A percentile compares a stretch with the other conserved stretches of the same genome.
These are phyloP conservation scores for Cryomyces minteri DNA, from an alignment of 495 filamentous ascomycete species.

Conservation along the genomic window DNA sequence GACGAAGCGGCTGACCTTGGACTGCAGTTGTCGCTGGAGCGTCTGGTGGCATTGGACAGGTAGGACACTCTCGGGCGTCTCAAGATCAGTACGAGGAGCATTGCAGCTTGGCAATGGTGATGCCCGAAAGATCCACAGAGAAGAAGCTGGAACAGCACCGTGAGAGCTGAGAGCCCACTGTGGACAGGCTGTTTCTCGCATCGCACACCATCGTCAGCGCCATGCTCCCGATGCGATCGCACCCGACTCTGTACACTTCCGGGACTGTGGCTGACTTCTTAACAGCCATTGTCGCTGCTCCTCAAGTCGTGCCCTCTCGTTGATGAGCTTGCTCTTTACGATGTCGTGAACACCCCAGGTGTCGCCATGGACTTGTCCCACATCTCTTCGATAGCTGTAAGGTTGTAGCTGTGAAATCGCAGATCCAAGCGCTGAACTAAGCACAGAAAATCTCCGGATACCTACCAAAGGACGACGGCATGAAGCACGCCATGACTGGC, in stretches of 20 bases:
- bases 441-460: constrained; percentile 78
- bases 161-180: too few relatives aligned
- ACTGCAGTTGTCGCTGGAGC: constrained; percentile 76
- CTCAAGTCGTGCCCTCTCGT: constrained; percentile 73
- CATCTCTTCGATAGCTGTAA: constrained; percentile 83
- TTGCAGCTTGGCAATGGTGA: too few relatives aligned
- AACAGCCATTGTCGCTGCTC: constrained; percentile 83
- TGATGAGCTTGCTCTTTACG: constrained; percentile 86
- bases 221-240: too few relatives aligned
- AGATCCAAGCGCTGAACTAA: constrained; percentile 3
- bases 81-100: too few relatives aligned
- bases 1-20: too few relatives aligned
- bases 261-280: constrained; percentile 10
- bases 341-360: constrained; percentile 97
- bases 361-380: constrained; percentile 92
- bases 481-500: constrained; percentile 73
- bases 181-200: too few relatives aligned
- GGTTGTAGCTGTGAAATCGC: constrained; percentile 2
- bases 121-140: too few relatives aligned
- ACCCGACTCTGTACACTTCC: too few relatives aligned
- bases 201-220: too few relatives aligned
- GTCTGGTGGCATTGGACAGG: constrained; percentile 97
- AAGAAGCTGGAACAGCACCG: too few relatives aligned
- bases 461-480: constrained; percentile 75
- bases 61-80: background rate